A percentile compares a stretch with the other conserved stretches of the same genome.
Conservation (phyloP, 306 rosid species). For the Calophaca sinica region DNA sequence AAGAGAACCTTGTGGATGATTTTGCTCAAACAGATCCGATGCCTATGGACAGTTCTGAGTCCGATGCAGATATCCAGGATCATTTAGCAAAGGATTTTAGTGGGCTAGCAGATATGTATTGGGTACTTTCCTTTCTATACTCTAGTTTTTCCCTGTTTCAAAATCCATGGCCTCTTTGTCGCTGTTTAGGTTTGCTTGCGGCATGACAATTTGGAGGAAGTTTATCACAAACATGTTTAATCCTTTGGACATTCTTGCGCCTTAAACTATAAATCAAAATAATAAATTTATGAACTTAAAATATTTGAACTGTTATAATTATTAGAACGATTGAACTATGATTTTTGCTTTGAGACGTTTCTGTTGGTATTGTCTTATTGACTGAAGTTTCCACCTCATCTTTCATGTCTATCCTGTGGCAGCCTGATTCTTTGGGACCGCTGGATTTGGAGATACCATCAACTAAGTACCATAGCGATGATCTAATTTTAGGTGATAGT, state of each 20-base stretch:
- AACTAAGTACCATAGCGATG: conserved; percentile 74
- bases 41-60: conserved; percentile 60
- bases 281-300: conserved; percentile 13
- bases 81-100: conserved; percentile 63
- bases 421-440: conserved; percentile 96
- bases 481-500: conserved; percentile 78
- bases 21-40: conserved; percentile 55
- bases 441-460: conserved; percentile 83
- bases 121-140: conserved; percentile 68
- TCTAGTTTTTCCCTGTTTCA: conserved; percentile 3
- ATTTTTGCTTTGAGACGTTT: conserved; percentile 11
- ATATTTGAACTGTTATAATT: conserved; percentile 3
- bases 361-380: neutral
- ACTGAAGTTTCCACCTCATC: conserved; percentile 10
- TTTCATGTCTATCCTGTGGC: conserved; percentile 46
- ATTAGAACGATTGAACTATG: neutral
- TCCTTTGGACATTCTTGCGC: conserved; percentile 8
- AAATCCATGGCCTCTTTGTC: conserved; percentile 15
- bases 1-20: conserved; percentile 61
- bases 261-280: conserved; percentile 34
- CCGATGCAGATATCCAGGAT: conserved; percentile 60
- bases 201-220: conserved; percentile 31
- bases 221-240: conserved; percentile 29
- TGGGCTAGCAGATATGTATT: conserved; percentile 66
- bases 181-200: conserved; percentile 33